These are phyloP conservation scores for Prunella vulgaris DNA, from an alignment of 257 asterid species.

Conservation along the genomic window DNA sequence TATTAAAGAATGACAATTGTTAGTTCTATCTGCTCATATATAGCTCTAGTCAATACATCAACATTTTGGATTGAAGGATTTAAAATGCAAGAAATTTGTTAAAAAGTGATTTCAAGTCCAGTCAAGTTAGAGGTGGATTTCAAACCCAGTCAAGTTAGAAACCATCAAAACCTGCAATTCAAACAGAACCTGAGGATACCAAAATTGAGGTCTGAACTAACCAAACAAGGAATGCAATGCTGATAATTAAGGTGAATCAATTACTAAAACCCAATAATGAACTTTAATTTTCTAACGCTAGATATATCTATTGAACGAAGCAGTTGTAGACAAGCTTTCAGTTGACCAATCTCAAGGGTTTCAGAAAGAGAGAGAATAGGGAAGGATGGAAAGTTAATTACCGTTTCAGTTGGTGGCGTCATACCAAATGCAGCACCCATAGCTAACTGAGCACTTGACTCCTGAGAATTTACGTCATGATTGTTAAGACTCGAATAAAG, in stretches of 20 bases:
- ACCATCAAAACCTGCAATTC: neutral
- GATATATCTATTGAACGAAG: neutral
- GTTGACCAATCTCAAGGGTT: neutral
- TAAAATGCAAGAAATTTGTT: neutral
- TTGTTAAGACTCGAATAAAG: conserved; percentile 15
- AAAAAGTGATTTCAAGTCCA: neutral
- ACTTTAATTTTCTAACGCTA: neutral
- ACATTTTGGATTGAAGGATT: neutral
- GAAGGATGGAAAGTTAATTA: conserved; percentile 19
- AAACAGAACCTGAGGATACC: neutral
- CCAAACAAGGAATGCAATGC: neutral
- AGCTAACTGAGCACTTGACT: conserved; percentile 83
- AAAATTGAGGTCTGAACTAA: neutral
- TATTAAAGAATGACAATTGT: neutral
- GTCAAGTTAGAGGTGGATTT: neutral
- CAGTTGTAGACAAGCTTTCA: neutral
- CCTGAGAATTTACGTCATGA: conserved; percentile 46
- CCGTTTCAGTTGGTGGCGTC: conserved; percentile 54
- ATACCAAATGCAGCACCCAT: conserved; percentile 89
- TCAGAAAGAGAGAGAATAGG: neutral
- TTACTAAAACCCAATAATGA: neutral
- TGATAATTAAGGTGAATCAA: neutral
- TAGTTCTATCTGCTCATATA: no score
- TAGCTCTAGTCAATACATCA: neutral
- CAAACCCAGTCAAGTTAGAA: neutral